phyloP scores from a whole-genome alignment of 2,329 filamentous ascomycete genomes.

The Phialophora macrospora region DNA sequence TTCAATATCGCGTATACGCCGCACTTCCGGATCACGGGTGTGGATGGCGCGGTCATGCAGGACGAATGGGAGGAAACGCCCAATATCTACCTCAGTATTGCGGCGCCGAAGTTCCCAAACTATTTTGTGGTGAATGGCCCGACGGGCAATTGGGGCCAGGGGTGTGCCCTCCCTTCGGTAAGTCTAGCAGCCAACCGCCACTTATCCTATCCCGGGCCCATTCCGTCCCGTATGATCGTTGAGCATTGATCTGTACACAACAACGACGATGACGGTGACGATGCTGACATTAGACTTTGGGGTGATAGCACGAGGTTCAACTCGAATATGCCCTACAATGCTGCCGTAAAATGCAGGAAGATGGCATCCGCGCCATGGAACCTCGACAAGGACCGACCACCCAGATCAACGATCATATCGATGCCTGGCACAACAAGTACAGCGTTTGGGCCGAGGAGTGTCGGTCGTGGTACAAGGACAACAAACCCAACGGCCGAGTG shows the following conservation, averaged over 20 bases:
- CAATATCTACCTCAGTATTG: constrained; percentile 52
- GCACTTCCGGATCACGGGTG: constrained; percentile 44
- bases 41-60: constrained; percentile 35
- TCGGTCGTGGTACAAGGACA: constrained; percentile 41
- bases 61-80: constrained; percentile 53
- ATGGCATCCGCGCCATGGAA: constrained; percentile 42
- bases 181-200: background rate
- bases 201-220: too few relatives aligned
- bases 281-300: background rate
- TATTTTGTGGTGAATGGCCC: constrained; percentile 46
- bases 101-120: constrained; percentile 53
- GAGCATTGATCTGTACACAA: background rate
- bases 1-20: constrained; percentile 46
- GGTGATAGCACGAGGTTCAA: constrained; percentile 25
- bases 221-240: background rate
- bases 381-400: constrained; percentile 26
- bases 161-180: constrained; percentile 38
- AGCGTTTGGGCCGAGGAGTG: constrained; percentile 41
- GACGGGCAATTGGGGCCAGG: constrained; percentile 41
- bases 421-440: constrained; percentile 35
- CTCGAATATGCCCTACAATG: constrained; percentile 42
- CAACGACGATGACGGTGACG: too few relatives aligned
- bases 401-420: constrained; percentile 37
- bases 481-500: constrained; percentile 29
- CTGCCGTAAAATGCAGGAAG: constrained; percentile 42